phyloP scores from a whole-genome alignment of 805 yeast genomes.

The Schwanniomyces yamadae region DNA sequence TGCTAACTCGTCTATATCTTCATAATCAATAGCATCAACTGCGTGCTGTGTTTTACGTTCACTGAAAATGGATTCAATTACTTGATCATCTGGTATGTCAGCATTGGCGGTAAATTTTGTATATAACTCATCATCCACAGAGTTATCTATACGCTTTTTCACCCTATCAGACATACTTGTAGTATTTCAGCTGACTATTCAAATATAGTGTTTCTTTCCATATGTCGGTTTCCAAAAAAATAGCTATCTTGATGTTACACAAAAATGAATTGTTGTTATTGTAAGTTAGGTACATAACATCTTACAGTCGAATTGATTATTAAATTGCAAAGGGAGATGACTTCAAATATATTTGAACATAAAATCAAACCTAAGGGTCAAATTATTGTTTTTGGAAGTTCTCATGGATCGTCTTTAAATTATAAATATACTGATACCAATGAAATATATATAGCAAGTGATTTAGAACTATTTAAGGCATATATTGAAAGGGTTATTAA shows the following conservation, averaged over 20 bases:
- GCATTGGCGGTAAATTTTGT: slow-evolving; percentile 16
- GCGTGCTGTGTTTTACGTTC: slow-evolving; percentile 61
- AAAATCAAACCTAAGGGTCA: not conserved
- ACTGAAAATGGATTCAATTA: slow-evolving; percentile 37
- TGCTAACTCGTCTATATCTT: slow-evolving; percentile 91
- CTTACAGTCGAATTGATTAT: no score
- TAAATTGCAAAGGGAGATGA: no score
- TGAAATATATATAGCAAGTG: slow-evolving; percentile 17
- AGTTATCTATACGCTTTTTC: slow-evolving; percentile 1
- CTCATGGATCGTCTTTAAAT: slow-evolving; percentile 11
- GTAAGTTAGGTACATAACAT: no score
- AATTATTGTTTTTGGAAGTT: slow-evolving; percentile 4
- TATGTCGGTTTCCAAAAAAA: no score
- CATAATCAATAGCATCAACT: slow-evolving; percentile 90
- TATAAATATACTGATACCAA: slow-evolving; percentile 6
- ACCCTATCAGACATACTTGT: no score
- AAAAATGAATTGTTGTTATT: not conserved
- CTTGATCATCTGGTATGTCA: slow-evolving; percentile 37
- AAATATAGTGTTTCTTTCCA: no score
- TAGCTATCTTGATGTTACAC: not conserved
- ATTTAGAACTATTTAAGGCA: slow-evolving; percentile 10
- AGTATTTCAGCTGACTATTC: no score
- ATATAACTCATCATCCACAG: slow-evolving; percentile 13
- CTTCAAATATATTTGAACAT: slow-evolving; percentile 3
- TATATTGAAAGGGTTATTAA: slow-evolving; percentile 10